These are phyloP conservation scores for Saturnispora kantuleensis DNA, from an alignment of 805 yeast species.

Conservation along the genomic window DNA sequence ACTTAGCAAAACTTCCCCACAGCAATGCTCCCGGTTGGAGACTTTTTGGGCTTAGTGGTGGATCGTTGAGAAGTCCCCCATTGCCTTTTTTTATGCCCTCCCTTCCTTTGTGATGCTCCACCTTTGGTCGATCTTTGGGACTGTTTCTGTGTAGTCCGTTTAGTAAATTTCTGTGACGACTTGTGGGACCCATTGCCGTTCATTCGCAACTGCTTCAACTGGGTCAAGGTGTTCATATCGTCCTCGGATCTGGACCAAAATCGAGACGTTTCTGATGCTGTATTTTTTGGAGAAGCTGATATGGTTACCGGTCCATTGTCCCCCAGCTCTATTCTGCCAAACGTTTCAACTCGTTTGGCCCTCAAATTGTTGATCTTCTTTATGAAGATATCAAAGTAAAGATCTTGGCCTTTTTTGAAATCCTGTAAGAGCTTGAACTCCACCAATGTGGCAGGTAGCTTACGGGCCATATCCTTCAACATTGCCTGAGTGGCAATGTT, in stretches of 20 bases:
- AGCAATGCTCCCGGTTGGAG: background rate
- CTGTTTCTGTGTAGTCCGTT: background rate
- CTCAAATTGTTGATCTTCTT: constrained; percentile 17
- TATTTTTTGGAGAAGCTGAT: background rate
- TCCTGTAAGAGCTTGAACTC: constrained; percentile 36
- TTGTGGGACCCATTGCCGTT: background rate
- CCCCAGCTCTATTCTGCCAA: constrained; percentile 8
- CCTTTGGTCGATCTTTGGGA: background rate
- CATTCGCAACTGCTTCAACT: background rate
- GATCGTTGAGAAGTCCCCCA: background rate
- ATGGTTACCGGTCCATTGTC: background rate
- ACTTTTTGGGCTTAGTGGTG: background rate
- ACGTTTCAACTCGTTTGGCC: constrained; percentile 13
- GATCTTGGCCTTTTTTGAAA: constrained; percentile 24
- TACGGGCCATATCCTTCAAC: constrained; percentile 44
- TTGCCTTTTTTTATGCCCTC: background rate
- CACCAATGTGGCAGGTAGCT: constrained; percentile 40
- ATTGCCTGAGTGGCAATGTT: constrained; percentile 31
- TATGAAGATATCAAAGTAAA: constrained; percentile 20
- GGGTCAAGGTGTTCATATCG: constrained; percentile 6
- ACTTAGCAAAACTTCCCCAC: constrained; percentile 3
- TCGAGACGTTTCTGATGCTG: background rate
- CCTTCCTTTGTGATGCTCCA: background rate
- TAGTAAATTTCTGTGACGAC: background rate
- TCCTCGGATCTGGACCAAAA: constrained; percentile 5